These are phyloP conservation scores for Suillus subaureus DNA, from an alignment of 768 basidiomycete species.

Conservation along the genomic window DNA sequence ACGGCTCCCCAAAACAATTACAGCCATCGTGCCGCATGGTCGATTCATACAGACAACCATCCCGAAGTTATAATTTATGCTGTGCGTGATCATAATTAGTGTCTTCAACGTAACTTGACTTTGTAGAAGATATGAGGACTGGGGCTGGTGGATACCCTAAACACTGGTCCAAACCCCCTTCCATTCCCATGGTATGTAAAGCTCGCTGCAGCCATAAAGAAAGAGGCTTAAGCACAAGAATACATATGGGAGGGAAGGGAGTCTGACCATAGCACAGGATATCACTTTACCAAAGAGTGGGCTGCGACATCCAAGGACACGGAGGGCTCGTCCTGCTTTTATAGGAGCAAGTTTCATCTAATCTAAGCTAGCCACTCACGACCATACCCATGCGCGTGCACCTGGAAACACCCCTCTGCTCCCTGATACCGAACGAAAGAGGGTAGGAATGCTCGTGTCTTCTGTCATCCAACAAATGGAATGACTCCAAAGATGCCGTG, in stretches of 20 bases:
- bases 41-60: not conserved
- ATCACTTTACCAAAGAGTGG: not conserved
- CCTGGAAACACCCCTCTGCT: not conserved
- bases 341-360: not conserved
- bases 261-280: constrained; percentile 31
- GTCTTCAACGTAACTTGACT: constrained; percentile 2
- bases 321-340: constrained; percentile 5
- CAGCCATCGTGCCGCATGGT: not conserved
- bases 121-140: constrained; percentile 6
- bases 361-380: not conserved
- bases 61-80: not conserved
- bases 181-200: constrained; percentile 54
- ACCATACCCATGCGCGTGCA: not conserved
- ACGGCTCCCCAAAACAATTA: not conserved
- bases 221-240: constrained; percentile 29
- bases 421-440: constrained; percentile 1
- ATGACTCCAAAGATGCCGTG: not conserved
- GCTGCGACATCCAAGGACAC: not conserved
- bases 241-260: constrained; percentile 31
- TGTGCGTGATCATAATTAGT: not conserved
- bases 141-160: constrained; percentile 14
- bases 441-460: constrained; percentile 1
- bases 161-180: constrained; percentile 39
- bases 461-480: not conserved
- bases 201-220: constrained; percentile 28